Evolutionary conservation across 805 yeast species (phyloP).

Genomic region (Yamadazyma nakazawae): DNA sequence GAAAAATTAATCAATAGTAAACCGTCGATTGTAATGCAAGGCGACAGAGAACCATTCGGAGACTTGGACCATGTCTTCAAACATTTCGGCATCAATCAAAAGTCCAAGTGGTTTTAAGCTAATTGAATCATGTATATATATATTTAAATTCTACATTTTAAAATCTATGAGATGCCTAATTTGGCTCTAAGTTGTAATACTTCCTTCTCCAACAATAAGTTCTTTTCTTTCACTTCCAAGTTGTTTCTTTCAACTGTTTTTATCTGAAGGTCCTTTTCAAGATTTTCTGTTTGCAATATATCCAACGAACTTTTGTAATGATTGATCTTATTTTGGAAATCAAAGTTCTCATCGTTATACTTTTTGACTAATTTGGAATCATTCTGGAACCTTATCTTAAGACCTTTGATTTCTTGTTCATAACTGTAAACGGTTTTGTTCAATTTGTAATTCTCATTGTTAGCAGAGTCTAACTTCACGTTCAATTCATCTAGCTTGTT

Average conservation of each 20-base stretch:
- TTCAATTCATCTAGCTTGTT: slow-evolving; percentile 53
- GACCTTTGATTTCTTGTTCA: slow-evolving; percentile 52
- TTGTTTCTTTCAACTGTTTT: slow-evolving; percentile 55
- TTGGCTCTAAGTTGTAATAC: slow-evolving; percentile 49
- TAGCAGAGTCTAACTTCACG: slow-evolving; percentile 44
- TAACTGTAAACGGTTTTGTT: slow-evolving; percentile 48
- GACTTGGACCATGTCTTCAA: slow-evolving; percentile 67
- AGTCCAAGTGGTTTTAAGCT: slow-evolving; percentile 6
- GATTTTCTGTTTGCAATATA: slow-evolving; percentile 35
- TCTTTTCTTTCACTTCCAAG: slow-evolving; percentile 50
- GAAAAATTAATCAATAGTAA: slow-evolving; percentile 68
- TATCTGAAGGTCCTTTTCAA: slow-evolving; percentile 42
- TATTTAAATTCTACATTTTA: not conserved
- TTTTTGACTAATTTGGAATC: slow-evolving; percentile 48
- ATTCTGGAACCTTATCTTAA: slow-evolving; percentile 49
- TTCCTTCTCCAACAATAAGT: slow-evolving; percentile 54
- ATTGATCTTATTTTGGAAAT: slow-evolving; percentile 49
- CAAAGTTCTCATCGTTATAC: slow-evolving; percentile 58
- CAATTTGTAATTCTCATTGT: slow-evolving; percentile 48
- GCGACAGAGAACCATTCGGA: slow-evolving; percentile 80
- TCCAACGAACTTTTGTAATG: slow-evolving; percentile 38
- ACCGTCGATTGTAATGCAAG: slow-evolving; percentile 90
- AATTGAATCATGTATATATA: slow-evolving; percentile 1
- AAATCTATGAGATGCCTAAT: slow-evolving; percentile 12
- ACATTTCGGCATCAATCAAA: slow-evolving; percentile 69